Conservation (phyloP, 768 basidiomycete species). For the Russula griseocarnosa region DNA sequence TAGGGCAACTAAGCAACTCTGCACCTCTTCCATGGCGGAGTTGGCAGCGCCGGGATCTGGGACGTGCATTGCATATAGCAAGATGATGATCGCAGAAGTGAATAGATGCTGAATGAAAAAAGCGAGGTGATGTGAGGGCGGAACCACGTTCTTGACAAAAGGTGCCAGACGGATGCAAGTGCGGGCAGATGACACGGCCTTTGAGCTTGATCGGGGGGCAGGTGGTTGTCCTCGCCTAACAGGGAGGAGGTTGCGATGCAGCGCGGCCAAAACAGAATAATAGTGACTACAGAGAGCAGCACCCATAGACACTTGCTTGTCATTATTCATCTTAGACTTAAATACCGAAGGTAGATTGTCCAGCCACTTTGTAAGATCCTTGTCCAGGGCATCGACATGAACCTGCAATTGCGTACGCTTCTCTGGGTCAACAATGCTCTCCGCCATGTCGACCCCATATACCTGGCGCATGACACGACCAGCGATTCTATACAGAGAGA, state of each 20-base stretch:
- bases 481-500: constrained; percentile 77
- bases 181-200: constrained; percentile 79
- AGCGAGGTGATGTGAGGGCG: constrained; percentile 80
- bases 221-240: constrained; percentile 68
- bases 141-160: constrained; percentile 78
- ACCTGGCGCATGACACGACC: constrained; percentile 79
- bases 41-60: constrained; percentile 59
- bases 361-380: constrained; percentile 77
- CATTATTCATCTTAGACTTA: constrained; percentile 68
- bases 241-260: constrained; percentile 84
- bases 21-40: constrained; percentile 80
- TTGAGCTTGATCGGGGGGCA: constrained; percentile 67
- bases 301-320: constrained; percentile 81
- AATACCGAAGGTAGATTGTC: constrained; percentile 70
- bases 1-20: constrained; percentile 62
- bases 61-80: constrained; percentile 83
- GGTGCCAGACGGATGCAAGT: constrained; percentile 83
- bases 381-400: constrained; percentile 73
- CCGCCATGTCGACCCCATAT: constrained; percentile 74
- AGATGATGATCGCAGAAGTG: constrained; percentile 81
- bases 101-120: constrained; percentile 89
- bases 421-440: constrained; percentile 62
- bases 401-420: constrained; percentile 71
- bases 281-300: constrained; percentile 85
- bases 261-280: constrained; percentile 80